Conservation (phyloP, 805 yeast species). For the Wickerhamiella vanderwaltii region DNA sequence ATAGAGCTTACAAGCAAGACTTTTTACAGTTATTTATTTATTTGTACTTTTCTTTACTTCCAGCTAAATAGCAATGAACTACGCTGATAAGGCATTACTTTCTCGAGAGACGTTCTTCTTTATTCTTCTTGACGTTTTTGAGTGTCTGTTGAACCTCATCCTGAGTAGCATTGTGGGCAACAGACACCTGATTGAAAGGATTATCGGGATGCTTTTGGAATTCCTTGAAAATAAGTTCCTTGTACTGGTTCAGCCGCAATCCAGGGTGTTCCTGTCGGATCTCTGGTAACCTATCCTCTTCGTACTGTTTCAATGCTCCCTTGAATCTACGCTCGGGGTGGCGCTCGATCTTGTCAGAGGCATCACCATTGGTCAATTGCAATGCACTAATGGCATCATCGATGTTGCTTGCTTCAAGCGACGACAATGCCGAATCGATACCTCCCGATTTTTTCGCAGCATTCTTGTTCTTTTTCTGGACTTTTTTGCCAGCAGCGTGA, state of each 20-base stretch:
- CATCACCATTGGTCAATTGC: constrained; percentile 47
- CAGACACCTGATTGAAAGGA: constrained; percentile 71
- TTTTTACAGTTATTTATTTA: no score
- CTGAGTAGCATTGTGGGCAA: constrained; percentile 47
- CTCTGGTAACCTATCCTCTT: constrained; percentile 61
- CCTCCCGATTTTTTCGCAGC: constrained; percentile 50
- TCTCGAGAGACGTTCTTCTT: constrained; percentile 32
- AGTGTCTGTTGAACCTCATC: constrained; percentile 39
- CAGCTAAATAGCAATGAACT: not conserved
- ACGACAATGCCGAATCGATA: constrained; percentile 44
- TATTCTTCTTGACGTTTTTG: constrained; percentile 37
- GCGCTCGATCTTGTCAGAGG: constrained; percentile 42
- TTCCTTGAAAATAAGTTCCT: constrained; percentile 63
- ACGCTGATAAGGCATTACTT: not conserved
- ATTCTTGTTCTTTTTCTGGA: constrained; percentile 47
- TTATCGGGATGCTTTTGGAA: constrained; percentile 70
- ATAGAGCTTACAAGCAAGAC: no score
- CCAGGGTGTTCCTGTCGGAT: constrained; percentile 68
- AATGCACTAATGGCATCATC: constrained; percentile 72
- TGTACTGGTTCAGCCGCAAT: constrained; percentile 62
- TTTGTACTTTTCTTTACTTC: no score
- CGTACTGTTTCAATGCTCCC: constrained; percentile 63
- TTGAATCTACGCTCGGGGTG: constrained; percentile 85
- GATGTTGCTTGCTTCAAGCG: constrained; percentile 58
- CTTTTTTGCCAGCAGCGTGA: constrained; percentile 43